Conservation (phyloP, 257 asterid species). For the Ligustrum vulgare region DNA sequence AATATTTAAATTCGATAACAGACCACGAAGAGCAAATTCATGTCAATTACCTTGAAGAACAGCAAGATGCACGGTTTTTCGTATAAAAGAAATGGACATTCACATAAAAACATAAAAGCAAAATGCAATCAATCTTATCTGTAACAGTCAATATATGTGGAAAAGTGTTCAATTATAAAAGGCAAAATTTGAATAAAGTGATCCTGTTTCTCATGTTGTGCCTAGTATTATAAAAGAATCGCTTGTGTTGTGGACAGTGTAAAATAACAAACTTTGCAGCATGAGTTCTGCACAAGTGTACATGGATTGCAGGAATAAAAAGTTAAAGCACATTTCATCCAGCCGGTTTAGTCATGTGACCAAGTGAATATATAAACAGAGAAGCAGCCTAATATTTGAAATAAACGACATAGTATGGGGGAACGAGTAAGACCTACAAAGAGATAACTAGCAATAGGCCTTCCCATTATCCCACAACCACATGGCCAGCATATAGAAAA, state of each 20-base stretch:
- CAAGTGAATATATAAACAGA: constrained; percentile 14
- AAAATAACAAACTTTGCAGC: neutral
- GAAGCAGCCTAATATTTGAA: constrained; percentile 5
- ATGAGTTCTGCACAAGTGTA: too few species aligned
- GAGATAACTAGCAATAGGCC: constrained; percentile 17
- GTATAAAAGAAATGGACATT: too few species aligned
- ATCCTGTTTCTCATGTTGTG: neutral
- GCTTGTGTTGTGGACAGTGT: constrained; percentile 17
- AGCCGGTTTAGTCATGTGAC: constrained; percentile 25
- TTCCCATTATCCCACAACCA: constrained; percentile 25
- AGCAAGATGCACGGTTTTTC: too few species aligned
- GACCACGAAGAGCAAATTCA: too few species aligned
- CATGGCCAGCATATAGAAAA: constrained; percentile 29
- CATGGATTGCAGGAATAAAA: neutral
- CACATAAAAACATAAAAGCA: too few species aligned
- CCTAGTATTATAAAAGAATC: constrained; percentile 17
- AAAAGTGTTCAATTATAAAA: neutral
- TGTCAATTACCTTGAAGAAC: too few species aligned
- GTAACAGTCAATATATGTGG: neutral
- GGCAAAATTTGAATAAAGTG: constrained; percentile 22
- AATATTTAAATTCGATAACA: too few species aligned
- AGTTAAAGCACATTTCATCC: constrained; percentile 5
- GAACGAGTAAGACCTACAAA: constrained; percentile 18
- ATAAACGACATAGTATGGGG: constrained; percentile 9
- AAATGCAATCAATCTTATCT: neutral